Evolutionary conservation across 805 yeast genomes (phyloP), one percentile per base, ranked within the genome.

Genomic region (Nakazawaea anatomiae): DNA sequence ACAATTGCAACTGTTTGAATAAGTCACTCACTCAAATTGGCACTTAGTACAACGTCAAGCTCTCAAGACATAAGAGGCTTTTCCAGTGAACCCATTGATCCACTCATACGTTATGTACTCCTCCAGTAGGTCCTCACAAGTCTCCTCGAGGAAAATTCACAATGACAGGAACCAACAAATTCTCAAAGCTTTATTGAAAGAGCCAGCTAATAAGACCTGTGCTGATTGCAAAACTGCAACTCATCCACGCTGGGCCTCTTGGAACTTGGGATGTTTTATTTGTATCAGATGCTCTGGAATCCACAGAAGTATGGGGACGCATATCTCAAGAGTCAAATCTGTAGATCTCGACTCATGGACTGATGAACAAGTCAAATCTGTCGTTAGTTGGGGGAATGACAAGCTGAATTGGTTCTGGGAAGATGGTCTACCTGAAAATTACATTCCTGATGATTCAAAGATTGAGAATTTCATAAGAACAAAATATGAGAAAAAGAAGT

Each of bases 191-290:
- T 74, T 94, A 34, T 76, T 94, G 42, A 82, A 80, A 52, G 96
- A 89, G 59, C 82, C 83, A 1, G 81, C 80, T 38, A 94, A 94
- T 72, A 80, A 79, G 60, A 65, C 71, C 42, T 92, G 99, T 67
- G 96, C 91, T 1, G 99, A 92, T 67, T 92, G 99, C 70, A 92
- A 94, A 66, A 77, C 83, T 0, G 78, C 92, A 11, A 77, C 85
- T 36, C 96, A 92, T 67, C 99, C 99, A 27, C 77, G 98, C 50
- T 92, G 99, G 99, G 97, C 98, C 9, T 85, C 95, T 18, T 92
- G 97, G 97, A 90, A 86, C 59, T 67, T 92, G 49, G 99, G 99
- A 28, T 82, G 94, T 51, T 91, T 94, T 61, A 79, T 92, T 41
- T 92, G 99, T 67, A 92, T 92, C 56, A 77, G 94, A 60, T 92